phyloP scores from a whole-genome alignment of 1,284 basidiomycete genomes.

The Rhizoctonia solani region DNA sequence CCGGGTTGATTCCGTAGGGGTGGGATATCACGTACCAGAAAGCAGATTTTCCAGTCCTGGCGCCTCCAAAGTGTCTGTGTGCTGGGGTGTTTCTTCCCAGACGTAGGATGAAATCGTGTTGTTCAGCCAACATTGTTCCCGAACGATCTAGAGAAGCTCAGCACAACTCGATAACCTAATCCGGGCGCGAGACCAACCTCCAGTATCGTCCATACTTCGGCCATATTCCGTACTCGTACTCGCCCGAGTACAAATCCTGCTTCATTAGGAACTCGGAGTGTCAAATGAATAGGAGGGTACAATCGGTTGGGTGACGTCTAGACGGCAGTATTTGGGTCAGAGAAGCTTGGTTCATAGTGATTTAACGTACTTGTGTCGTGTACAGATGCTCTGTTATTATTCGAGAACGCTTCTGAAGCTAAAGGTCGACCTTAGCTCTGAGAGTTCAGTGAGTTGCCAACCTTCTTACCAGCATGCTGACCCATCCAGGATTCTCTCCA shows the following conservation, averaged over 20 bases:
- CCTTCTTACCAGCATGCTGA: slow-evolving; percentile 16
- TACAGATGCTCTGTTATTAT: neutral
- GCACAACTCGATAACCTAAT: neutral
- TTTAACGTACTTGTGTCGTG: slow-evolving; percentile 3
- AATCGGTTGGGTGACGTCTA: slow-evolving; percentile 10
- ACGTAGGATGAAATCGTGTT: slow-evolving; percentile 29
- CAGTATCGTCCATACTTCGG: slow-evolving; percentile 36
- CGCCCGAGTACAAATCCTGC: slow-evolving; percentile 35
- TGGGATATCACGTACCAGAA: neutral
- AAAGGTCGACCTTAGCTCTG: too few relatives aligned
- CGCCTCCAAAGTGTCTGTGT: slow-evolving; percentile 1
- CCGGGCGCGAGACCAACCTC: slow-evolving; percentile 27
- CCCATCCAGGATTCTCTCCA: slow-evolving; percentile 18
- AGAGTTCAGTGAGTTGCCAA: neutral
- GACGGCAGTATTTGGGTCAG: neutral
- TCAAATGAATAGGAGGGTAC: slow-evolving; percentile 30
- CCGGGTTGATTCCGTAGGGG: neutral
- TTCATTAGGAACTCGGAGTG: slow-evolving; percentile 28
- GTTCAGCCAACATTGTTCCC: slow-evolving; percentile 39
- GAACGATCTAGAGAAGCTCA: slow-evolving; percentile 24
- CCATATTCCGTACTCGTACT: slow-evolving; percentile 35
- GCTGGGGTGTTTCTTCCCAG: slow-evolving; percentile 29
- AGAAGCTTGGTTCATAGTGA: neutral
- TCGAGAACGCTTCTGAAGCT: neutral
- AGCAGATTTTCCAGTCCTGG: neutral